Evolutionary conservation across 345 rosid species (phyloP).

Genomic region (Populus deltoides): DNA sequence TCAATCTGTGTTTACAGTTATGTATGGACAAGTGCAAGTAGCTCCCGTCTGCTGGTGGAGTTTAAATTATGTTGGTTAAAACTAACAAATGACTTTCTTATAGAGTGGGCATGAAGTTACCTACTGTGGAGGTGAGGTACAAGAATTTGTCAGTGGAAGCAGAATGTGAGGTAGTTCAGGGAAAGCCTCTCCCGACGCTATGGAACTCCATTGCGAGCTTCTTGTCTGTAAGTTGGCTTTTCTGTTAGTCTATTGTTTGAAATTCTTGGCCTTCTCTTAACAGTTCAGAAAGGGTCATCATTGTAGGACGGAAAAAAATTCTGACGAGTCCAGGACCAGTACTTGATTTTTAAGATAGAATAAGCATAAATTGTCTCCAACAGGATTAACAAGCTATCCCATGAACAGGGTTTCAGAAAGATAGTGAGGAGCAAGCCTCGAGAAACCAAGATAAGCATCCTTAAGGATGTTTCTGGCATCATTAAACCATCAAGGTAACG

Average conservation of each 20-base stretch:
- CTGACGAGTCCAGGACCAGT: too few relatives aligned
- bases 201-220: slow-evolving; percentile 26
- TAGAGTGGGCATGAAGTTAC: slow-evolving; percentile 43
- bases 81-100: neutral
- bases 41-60: too few relatives aligned
- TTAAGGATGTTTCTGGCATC: slow-evolving; percentile 7
- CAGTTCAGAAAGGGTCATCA: too few relatives aligned
- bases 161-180: slow-evolving; percentile 28
- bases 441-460: neutral
- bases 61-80: neutral
- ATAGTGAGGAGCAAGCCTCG: too few relatives aligned
- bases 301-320: too few relatives aligned
- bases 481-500: slow-evolving; percentile 11
- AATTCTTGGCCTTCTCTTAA: neutral
- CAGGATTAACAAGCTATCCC: too few relatives aligned
- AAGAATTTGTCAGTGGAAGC: slow-evolving; percentile 39
- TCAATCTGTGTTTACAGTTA: too few relatives aligned
- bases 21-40: too few relatives aligned
- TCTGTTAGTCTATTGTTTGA: too few relatives aligned
- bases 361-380: too few relatives aligned
- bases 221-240: neutral
- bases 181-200: slow-evolving; percentile 49
- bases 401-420: too few relatives aligned
- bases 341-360: too few relatives aligned
- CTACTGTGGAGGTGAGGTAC: slow-evolving; percentile 44